These are phyloP conservation scores for Phytophthora tubulina DNA, from an alignment of 352 stramenopile genomes.

Conservation along the genomic window DNA sequence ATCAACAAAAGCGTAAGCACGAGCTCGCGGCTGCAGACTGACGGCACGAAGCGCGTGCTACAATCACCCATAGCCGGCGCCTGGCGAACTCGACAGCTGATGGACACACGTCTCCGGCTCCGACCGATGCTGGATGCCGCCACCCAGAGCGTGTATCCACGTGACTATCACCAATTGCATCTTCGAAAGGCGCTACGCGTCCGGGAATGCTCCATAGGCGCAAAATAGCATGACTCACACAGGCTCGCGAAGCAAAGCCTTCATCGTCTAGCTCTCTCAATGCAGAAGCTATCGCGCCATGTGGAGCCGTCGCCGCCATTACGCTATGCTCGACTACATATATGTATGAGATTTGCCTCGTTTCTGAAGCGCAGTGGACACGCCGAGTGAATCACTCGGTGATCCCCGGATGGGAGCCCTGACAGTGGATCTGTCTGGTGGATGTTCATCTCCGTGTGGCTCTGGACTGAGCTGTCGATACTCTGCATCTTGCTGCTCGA, in stretches of 20 bases:
- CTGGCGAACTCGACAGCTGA: conserved; percentile 32
- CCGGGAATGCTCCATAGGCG: conserved; percentile 11
- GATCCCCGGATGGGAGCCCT: conserved; percentile 26
- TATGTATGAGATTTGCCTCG: conserved; percentile 19
- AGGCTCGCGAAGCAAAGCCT: conserved; percentile 2
- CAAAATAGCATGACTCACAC: conserved; percentile 3
- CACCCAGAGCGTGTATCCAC: not conserved
- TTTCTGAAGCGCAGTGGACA: conserved; percentile 23
- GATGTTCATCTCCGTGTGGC: conserved; percentile 30
- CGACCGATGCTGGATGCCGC: not conserved
- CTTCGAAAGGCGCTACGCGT: conserved; percentile 24
- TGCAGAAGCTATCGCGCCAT: conserved; percentile 31
- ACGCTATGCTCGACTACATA: conserved; percentile 31
- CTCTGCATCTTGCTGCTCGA: conserved; percentile 35
- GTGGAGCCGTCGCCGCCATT: conserved; percentile 20
- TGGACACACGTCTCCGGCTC: conserved; percentile 18
- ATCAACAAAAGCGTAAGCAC: not conserved
- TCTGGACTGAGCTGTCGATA: conserved; percentile 18
- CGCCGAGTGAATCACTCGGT: too few relatives aligned
- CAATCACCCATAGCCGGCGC: conserved; percentile 3
- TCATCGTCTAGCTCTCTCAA: conserved; percentile 24
- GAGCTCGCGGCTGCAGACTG: not conserved
- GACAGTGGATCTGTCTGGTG: conserved; percentile 32
- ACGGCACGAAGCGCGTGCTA: not conserved
- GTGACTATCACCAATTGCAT: conserved; percentile 29